Conservation (phyloP, 2,329 filamentous ascomycete species). For the Alternaria triticina region DNA sequence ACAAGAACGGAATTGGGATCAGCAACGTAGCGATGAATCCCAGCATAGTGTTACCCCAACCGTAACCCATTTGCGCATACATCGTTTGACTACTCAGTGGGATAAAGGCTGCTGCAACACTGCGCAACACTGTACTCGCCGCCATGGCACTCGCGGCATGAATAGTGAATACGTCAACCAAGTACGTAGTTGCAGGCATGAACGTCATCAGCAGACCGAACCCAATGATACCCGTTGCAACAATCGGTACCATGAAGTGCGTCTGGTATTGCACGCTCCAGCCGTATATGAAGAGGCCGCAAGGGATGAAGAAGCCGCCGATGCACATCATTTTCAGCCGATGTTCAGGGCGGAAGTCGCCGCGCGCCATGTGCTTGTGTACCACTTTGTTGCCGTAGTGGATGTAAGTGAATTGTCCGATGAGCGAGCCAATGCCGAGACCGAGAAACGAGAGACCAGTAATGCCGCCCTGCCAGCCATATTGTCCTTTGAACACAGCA, state of each 20-base stretch:
- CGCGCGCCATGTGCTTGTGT: constrained; percentile 34
- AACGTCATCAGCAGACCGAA: constrained; percentile 46
- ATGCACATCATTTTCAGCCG: constrained; percentile 43
- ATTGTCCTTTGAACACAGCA: constrained; percentile 49
- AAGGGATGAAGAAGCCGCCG: constrained; percentile 42
- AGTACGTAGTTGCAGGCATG: constrained; percentile 49
- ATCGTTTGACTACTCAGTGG: constrained; percentile 50
- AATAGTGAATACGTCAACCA: constrained; percentile 51
- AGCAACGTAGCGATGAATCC: constrained; percentile 42
- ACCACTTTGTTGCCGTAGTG: constrained; percentile 41
- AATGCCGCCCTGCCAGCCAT: constrained; percentile 48
- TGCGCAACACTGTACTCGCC: constrained; percentile 49
- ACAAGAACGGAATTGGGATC: constrained; percentile 46
- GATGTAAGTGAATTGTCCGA: constrained; percentile 43
- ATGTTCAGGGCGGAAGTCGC: constrained; percentile 46
- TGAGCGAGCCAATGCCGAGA: constrained; percentile 49
- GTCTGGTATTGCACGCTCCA: constrained; percentile 43
- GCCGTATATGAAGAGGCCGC: constrained; percentile 48
- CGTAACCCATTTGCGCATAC: constrained; percentile 49
- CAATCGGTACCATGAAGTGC: constrained; percentile 47
- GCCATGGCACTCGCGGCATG: constrained; percentile 53
- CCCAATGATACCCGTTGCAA: constrained; percentile 44
- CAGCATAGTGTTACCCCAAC: constrained; percentile 49
- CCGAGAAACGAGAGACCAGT: constrained; percentile 52
- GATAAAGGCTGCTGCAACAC: constrained; percentile 48